These are phyloP conservation scores for Gypsophila paniculata DNA, from an alignment of 179 eudicot genomes.

Conservation along the genomic window DNA sequence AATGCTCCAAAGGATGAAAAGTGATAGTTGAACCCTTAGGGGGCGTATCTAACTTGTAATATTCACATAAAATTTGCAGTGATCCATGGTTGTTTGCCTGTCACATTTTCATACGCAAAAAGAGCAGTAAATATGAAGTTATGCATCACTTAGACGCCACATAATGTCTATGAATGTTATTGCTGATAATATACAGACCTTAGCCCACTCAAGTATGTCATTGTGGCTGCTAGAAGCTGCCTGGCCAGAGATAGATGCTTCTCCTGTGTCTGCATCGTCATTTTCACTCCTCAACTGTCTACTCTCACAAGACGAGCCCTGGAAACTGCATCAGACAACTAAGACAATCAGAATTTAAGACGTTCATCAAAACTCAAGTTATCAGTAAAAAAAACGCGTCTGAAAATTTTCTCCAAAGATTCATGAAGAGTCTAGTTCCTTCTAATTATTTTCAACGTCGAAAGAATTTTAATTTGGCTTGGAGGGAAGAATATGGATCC, in stretches of 20 bases:
- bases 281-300: conserved; percentile 68
- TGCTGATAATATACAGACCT: conserved; percentile 41
- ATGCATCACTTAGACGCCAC: background rate
- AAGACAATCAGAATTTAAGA: conserved; percentile 6
- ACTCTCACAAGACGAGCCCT: conserved; percentile 68
- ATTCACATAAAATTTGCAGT: conserved; percentile 78
- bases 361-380: background rate
- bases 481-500: too few species aligned
- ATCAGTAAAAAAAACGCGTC: background rate
- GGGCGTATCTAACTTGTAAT: conserved; percentile 61
- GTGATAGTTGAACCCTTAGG: conserved; percentile 62
- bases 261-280: conserved; percentile 71
- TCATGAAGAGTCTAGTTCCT: background rate
- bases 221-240: conserved; percentile 56
- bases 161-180: background rate
- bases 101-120: conserved; percentile 9
- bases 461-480: too few species aligned
- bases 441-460: too few species aligned
- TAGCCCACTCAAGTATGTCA: conserved; percentile 96
- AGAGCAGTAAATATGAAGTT: background rate
- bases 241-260: conserved; percentile 78
- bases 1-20: conserved; percentile 90
- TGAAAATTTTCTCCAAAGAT: background rate
- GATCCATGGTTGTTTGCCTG: conserved; percentile 86
- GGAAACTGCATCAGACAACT: conserved; percentile 51